Evolutionary conservation across 1,139 yeast species (phyloP).

Genomic region (Protomyces pachydermus): DNA sequence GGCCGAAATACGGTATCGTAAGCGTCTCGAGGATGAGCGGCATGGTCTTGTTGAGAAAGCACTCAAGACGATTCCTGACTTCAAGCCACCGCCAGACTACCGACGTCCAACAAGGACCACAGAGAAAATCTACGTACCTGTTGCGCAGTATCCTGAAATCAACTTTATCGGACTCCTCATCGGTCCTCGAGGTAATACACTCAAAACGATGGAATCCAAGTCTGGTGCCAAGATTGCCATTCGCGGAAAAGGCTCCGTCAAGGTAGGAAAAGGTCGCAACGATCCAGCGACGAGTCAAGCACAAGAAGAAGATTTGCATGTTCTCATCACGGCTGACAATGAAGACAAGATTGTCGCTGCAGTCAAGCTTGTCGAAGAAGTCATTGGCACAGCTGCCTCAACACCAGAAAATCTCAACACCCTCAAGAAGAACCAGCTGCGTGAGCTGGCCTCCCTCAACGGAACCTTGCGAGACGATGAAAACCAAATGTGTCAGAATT

Average conservation of each 20-base stretch:
- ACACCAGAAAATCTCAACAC: conserved; percentile 94
- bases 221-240: conserved; percentile 54
- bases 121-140: conserved; percentile 83
- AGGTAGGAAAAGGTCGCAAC: conserved; percentile 68
- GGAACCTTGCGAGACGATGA: conserved; percentile 89
- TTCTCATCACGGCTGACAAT: conserved; percentile 77
- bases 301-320: conserved; percentile 77
- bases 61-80: conserved; percentile 66
- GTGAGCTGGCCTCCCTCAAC: conserved; percentile 86
- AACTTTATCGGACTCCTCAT: conserved; percentile 72
- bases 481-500: conserved; percentile 56
- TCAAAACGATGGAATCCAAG: conserved; percentile 66
- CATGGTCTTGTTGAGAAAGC: conserved; percentile 72
- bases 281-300: conserved; percentile 49
- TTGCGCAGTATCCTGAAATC: conserved; percentile 80
- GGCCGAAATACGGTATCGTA: conserved; percentile 60
- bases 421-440: conserved; percentile 78
- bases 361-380: conserved; percentile 63
- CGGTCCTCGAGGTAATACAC: conserved; percentile 94
- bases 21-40: conserved; percentile 69
- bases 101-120: conserved; percentile 63
- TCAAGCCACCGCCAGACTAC: conserved; percentile 74
- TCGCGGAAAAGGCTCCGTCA: conserved; percentile 68
- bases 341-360: conserved; percentile 76
- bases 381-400: conserved; percentile 66